Evolutionary conservation across 2,329 filamentous ascomycete genomes (phyloP), one percentile per base, ranked within the genome.

Genomic region (Beauveria medogensis): DNA sequence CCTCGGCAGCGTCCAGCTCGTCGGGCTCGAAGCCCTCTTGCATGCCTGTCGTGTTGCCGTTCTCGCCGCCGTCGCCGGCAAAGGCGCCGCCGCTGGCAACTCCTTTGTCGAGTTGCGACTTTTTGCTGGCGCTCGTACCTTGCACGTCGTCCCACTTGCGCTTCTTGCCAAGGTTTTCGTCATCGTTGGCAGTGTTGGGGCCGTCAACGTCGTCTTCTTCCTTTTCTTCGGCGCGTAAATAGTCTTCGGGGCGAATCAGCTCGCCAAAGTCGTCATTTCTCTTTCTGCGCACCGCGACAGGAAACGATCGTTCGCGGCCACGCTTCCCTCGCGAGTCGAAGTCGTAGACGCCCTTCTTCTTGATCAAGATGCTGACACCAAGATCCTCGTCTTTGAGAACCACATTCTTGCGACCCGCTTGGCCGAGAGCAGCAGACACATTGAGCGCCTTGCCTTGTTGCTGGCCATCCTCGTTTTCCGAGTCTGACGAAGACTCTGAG

Each of bases 201-300:
- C 65, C 67, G 54, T 87, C 85, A 56, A 87, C 83, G 14, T 83
- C 84, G 46, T 90, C 88, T 20, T 85, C 82, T 62, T 96, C 91
- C 61, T 91, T 87, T 74, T 97, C 94, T 70, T 99, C 94, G 0
- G 92, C 93, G 62, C 92, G 85, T 1, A 97, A 81, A 70, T 93
- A 99, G 65, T 99, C 94, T 72, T 97, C 94, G 0, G 93, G 90
- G 59, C 92, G 86, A 67, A 99, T 97, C 18, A 95, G 77, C 65
- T 99, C 94, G 62, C 94, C 94, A 74, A 94, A 99, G 65, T 97
- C 93, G 70, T 97, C 94, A 34, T 82, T 85, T 55, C 91, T 86
- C 71, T 86, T 89, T 68, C 90, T 82, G 56, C 91, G 86, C 26
- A 92, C 84, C 1, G 92, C 84, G 58, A 95, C 87, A 0, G 94